Percentiles rank a stretch among this genome's conserved stretches.
These are phyloP conservation scores for Yarrowia galli DNA, from an alignment of 1,139 yeast genomes.

Conservation along the genomic window DNA sequence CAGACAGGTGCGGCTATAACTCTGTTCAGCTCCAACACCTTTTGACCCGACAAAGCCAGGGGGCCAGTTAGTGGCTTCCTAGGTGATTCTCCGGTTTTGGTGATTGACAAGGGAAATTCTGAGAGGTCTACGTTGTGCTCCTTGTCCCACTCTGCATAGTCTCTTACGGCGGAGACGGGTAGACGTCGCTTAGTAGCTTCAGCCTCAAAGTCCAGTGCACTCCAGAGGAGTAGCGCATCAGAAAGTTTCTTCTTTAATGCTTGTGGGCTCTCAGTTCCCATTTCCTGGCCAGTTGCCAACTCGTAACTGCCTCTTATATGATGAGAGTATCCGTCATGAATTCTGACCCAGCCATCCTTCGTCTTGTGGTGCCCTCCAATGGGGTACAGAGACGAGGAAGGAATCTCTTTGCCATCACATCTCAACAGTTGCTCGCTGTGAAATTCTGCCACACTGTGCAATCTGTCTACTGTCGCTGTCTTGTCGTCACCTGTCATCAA, in stretches of 20 bases:
- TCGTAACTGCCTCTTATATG: constrained; percentile 19
- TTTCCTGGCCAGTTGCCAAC: not conserved
- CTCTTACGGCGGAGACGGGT: constrained; percentile 10
- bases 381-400: not conserved
- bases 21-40: constrained; percentile 20
- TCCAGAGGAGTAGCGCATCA: not conserved
- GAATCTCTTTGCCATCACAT: not conserved
- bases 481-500: not conserved
- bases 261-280: not conserved
- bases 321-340: constrained; percentile 28
- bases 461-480: not conserved
- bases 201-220: not conserved
- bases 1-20: constrained; percentile 25
- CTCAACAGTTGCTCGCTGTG: constrained; percentile 10
- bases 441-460: constrained; percentile 10
- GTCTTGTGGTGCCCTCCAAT: constrained; percentile 24
- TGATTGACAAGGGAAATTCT: not conserved
- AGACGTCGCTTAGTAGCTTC: not conserved
- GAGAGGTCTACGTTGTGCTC: not conserved
- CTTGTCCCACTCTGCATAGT: not conserved
- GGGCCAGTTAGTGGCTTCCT: not conserved
- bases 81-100: not conserved
- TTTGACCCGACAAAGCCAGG: not conserved
- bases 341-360: constrained; percentile 14
- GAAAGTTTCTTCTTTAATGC: not conserved